These are phyloP conservation scores for Cutaneotrichosporon spelunceum DNA, from an alignment of 1,284 basidiomycete species.

Conservation along the genomic window DNA sequence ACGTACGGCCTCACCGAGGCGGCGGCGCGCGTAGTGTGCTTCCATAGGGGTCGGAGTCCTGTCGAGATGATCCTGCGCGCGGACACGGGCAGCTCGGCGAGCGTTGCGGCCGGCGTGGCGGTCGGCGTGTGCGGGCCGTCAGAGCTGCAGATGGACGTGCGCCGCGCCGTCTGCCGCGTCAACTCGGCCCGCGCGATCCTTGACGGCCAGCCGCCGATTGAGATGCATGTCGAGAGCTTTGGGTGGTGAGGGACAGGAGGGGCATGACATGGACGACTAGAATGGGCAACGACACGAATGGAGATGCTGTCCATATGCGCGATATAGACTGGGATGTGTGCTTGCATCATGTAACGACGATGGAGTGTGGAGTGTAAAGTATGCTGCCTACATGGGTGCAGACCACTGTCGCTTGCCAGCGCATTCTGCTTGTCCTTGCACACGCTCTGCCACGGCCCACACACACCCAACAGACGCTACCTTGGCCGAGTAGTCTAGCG, in stretches of 20 bases:
- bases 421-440: no score
- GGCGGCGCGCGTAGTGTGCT: neutral
- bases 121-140: slow-evolving; percentile 34
- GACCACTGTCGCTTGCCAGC: no score
- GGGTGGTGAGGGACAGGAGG: slow-evolving; percentile 27
- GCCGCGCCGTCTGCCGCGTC: slow-evolving; percentile 27
- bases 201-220: slow-evolving; percentile 29
- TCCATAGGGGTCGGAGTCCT: slow-evolving; percentile 19
- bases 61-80: slow-evolving; percentile 19
- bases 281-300: no score
- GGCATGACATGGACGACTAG: neutral
- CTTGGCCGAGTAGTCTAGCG: neutral
- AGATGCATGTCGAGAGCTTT: slow-evolving; percentile 33
- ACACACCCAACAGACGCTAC: neutral
- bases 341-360: no score
- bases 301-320: no score
- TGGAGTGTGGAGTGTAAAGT: no score
- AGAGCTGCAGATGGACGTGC: slow-evolving; percentile 23
- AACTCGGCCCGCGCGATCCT: slow-evolving; percentile 24
- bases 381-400: no score
- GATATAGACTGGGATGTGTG: no score
- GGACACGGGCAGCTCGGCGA: slow-evolving; percentile 8
- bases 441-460: no score
- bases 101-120: slow-evolving; percentile 18
- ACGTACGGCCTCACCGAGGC: slow-evolving; percentile 8